These are phyloP conservation scores for Tricholoma bakamatsutake DNA, from an alignment of 768 basidiomycete species.

Conservation along the genomic window DNA sequence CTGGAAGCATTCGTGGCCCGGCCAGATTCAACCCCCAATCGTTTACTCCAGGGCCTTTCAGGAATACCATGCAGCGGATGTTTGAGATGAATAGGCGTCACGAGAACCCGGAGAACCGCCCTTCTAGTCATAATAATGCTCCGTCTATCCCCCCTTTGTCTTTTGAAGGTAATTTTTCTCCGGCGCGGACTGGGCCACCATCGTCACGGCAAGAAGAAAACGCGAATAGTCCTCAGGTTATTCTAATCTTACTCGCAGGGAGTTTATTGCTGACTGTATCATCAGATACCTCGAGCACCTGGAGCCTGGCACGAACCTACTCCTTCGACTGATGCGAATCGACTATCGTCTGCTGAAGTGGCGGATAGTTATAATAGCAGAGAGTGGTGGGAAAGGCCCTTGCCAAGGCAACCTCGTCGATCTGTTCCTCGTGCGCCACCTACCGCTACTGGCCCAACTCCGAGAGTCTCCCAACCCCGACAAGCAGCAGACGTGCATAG, in stretches of 20 bases:
- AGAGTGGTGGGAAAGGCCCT: neutral
- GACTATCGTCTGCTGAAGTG: slow-evolving; percentile 5
- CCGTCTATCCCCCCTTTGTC: slow-evolving; percentile 33
- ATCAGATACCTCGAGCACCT: neutral
- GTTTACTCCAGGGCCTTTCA: slow-evolving; percentile 42
- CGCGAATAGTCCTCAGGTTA: neutral
- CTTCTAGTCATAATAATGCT: neutral
- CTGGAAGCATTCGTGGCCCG: neutral
- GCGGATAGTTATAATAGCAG: slow-evolving; percentile 1
- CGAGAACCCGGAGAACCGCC: slow-evolving; percentile 8
- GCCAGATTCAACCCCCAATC: slow-evolving; percentile 27
- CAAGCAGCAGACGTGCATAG: slow-evolving; percentile 16
- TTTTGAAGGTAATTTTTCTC: slow-evolving; percentile 24
- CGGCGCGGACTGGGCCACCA: neutral
- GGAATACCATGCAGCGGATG: slow-evolving; percentile 38
- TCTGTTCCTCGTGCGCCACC: neutral
- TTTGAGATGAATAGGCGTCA: slow-evolving; percentile 9
- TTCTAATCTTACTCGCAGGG: too few species aligned
- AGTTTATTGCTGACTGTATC: neutral
- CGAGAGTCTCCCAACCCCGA: slow-evolving; percentile 8
- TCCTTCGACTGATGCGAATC: neutral
- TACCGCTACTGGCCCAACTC: neutral
- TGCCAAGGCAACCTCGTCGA: neutral
- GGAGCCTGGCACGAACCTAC: neutral
- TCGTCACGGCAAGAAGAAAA: neutral